Conservation (phyloP, 441 rosid genomes). For the Pelargonium australe region DNA sequence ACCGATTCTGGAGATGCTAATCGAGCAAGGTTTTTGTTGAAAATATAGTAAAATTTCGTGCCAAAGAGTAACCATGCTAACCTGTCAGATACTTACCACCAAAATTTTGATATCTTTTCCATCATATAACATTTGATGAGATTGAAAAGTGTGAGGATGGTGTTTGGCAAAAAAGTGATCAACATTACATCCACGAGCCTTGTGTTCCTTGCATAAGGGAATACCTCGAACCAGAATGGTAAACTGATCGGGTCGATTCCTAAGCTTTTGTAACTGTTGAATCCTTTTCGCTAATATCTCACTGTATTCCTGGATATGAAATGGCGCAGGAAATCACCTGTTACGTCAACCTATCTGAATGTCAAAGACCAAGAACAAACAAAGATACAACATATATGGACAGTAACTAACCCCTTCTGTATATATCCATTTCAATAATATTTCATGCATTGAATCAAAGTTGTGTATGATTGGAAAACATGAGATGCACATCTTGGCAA, state of each 20-base stretch:
- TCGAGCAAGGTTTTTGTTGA: not conserved
- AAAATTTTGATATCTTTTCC: conserved; percentile 50
- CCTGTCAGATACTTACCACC: conserved; percentile 40
- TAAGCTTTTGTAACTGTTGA: conserved; percentile 39
- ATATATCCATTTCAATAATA: too few species aligned
- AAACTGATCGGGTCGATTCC: conserved; percentile 69
- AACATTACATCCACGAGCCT: conserved; percentile 51
- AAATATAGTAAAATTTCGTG: not conserved
- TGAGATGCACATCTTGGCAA: not conserved
- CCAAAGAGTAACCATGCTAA: not conserved
- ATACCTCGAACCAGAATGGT: conserved; percentile 68
- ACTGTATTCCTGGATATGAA: conserved; percentile 60
- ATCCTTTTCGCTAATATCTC: conserved; percentile 56
- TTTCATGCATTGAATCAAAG: too few species aligned
- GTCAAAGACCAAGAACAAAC: conserved; percentile 13
- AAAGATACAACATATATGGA: not conserved
- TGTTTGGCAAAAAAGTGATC: conserved; percentile 75
- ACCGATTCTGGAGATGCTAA: not conserved
- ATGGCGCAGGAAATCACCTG: conserved; percentile 30
- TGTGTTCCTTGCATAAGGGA: conserved; percentile 59
- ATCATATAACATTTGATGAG: conserved; percentile 62
- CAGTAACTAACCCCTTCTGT: too few species aligned
- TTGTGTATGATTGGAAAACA: too few species aligned
- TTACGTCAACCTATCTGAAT: conserved; percentile 23
- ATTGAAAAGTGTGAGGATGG: conserved; percentile 52